Percentiles rank a stretch among this genome's conserved stretches.
phyloP scores from a whole-genome alignment of 345 rosid genomes.

The Kandelia obovata region DNA sequence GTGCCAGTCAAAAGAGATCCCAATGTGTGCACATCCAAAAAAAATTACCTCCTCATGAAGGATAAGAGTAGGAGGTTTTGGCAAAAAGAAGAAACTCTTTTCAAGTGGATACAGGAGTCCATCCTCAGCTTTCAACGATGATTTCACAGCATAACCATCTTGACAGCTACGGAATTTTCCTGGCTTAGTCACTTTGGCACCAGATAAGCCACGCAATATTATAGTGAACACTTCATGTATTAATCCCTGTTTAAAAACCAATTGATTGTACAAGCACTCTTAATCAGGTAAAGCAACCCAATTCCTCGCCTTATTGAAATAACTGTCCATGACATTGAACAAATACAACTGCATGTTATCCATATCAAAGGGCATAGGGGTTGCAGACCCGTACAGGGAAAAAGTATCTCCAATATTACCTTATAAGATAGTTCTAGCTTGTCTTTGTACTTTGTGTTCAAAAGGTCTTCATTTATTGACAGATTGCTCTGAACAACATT shows the following conservation, averaged over 20 bases:
- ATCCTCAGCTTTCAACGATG: constrained; percentile 96
- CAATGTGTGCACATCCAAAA: not conserved
- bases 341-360: not conserved
- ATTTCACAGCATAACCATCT: constrained; percentile 98
- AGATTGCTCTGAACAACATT: constrained; percentile 53
- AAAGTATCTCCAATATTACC: constrained; percentile 35
- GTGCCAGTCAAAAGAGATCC: not conserved
- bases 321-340: not conserved
- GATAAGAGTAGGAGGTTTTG: constrained; percentile 97
- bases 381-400: not conserved
- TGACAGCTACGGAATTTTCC: constrained; percentile 96
- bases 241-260: constrained; percentile 59
- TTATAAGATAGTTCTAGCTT: constrained; percentile 75
- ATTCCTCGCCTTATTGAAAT: not conserved
- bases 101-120: constrained; percentile 94
- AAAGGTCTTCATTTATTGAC: constrained; percentile 67
- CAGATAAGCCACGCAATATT: constrained; percentile 79
- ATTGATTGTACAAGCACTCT: not conserved
- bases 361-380: not conserved
- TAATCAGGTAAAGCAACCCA: constrained; percentile 9
- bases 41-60: constrained; percentile 87
- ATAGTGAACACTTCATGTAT: constrained; percentile 93
- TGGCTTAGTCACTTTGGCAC: constrained; percentile 94
- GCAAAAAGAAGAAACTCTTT: constrained; percentile 93
- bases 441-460: constrained; percentile 84